phyloP scores from a whole-genome alignment of 805 yeast genomes.

The Candida ponderosae region DNA sequence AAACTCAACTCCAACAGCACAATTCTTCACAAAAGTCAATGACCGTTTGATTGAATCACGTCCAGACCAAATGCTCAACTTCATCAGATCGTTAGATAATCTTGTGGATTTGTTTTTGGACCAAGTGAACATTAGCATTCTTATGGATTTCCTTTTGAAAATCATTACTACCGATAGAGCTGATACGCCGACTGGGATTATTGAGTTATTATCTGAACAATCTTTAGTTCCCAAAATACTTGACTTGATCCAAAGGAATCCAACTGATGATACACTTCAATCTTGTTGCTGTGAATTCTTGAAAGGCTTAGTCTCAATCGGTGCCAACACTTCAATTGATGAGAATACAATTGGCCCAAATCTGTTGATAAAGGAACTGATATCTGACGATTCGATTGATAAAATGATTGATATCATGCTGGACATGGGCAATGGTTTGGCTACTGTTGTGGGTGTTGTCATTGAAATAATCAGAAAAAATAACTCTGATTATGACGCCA shows the following conservation, averaged over 20 bases:
- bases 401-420: slow-evolving; percentile 67
- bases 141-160: slow-evolving; percentile 86
- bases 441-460: slow-evolving; percentile 86
- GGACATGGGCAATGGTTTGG: slow-evolving; percentile 64
- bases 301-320: slow-evolving; percentile 85
- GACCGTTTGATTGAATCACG: slow-evolving; percentile 82
- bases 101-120: slow-evolving; percentile 65
- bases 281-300: slow-evolving; percentile 91
- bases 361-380: slow-evolving; percentile 79
- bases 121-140: slow-evolving; percentile 81
- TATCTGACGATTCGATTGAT: slow-evolving; percentile 54
- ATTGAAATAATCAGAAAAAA: slow-evolving; percentile 92
- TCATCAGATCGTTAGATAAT: slow-evolving; percentile 40
- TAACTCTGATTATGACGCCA: slow-evolving; percentile 88
- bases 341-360: slow-evolving; percentile 90
- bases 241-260: slow-evolving; percentile 52
- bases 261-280: slow-evolving; percentile 56
- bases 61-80: slow-evolving; percentile 49
- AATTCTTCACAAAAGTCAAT: slow-evolving; percentile 80
- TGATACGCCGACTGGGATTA: slow-evolving; percentile 81
- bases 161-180: slow-evolving; percentile 88
- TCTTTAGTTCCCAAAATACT: slow-evolving; percentile 61
- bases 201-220: slow-evolving; percentile 72
- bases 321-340: slow-evolving; percentile 82
- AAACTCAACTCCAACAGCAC: slow-evolving; percentile 64